These are phyloP conservation scores for Talinum fruticosum DNA, from an alignment of 148 eudicot genomes.

Conservation along the genomic window DNA sequence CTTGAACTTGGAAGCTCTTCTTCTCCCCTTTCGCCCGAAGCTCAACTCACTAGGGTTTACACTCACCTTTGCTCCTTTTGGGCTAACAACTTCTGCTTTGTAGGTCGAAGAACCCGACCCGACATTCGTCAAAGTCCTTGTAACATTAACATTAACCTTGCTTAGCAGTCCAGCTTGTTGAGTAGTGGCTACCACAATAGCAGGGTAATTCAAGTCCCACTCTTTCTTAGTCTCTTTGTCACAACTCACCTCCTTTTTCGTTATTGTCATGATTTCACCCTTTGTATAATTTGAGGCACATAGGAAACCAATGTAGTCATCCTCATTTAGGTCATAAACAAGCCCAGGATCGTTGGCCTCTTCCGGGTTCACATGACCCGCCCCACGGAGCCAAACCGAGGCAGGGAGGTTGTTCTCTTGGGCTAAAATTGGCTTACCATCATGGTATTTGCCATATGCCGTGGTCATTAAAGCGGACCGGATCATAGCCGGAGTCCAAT, in stretches of 20 bases:
- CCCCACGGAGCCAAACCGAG: constrained; percentile 25
- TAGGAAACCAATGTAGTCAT: constrained; percentile 26
- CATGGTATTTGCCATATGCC: constrained; percentile 30
- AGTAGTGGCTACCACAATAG: constrained; percentile 16
- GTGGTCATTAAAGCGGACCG: constrained; percentile 54
- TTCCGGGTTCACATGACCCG: constrained; percentile 39
- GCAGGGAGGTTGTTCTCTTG: not conserved
- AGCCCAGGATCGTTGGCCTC: constrained; percentile 34
- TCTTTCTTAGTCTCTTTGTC: not conserved
- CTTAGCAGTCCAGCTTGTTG: not conserved
- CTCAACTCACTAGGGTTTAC: constrained; percentile 16
- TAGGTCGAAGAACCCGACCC: constrained; percentile 4
- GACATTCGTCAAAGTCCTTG: constrained; percentile 31
- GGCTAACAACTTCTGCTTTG: not conserved
- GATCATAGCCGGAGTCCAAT: constrained; percentile 48
- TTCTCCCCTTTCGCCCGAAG: constrained; percentile 20
- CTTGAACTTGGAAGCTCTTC: constrained; percentile 8
- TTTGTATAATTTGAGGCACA: constrained; percentile 19
- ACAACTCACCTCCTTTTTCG: constrained; percentile 19
- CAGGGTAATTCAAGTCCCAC: constrained; percentile 37
- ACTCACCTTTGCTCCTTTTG: constrained; percentile 15
- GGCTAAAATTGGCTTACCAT: constrained; percentile 13
- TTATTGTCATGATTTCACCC: constrained; percentile 7
- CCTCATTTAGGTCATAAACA: constrained; percentile 20
- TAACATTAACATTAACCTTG: not conserved